phyloP scores from a whole-genome alignment of 2,329 filamentous ascomycete species.

The Aureobasidium mangrovei region DNA sequence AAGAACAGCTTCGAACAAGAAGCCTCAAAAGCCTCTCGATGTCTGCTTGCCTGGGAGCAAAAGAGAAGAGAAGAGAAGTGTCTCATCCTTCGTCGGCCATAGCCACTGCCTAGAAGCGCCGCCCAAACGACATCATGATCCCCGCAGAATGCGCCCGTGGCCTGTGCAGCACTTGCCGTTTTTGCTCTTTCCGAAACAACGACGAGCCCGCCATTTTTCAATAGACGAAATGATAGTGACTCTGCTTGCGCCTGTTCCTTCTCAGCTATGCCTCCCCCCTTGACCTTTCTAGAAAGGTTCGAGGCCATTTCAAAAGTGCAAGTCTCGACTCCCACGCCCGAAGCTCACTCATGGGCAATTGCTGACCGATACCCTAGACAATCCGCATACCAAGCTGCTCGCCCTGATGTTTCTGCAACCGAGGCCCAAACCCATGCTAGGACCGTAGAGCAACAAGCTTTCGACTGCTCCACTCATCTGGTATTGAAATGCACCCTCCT shows the following conservation, averaged over 20 bases:
- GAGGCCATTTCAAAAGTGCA: conserved; percentile 11
- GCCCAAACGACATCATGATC: conserved; percentile 6
- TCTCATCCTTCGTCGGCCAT: neutral
- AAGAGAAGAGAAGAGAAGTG: neutral
- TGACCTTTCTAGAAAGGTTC: conserved; percentile 14
- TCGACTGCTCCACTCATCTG: neutral
- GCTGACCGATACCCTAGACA: conserved; percentile 5
- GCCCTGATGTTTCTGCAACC: neutral
- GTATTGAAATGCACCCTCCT: neutral
- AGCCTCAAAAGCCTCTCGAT: no score
- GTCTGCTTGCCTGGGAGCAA: no score
- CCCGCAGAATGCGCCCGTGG: neutral
- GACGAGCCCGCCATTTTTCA: neutral
- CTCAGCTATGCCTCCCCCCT: neutral
- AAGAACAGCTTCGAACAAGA: no score
- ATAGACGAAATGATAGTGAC: neutral
- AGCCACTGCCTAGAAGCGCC: neutral
- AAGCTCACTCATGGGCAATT: neutral
- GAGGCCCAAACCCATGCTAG: conserved; percentile 10
- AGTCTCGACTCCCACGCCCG: neutral
- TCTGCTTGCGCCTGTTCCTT: neutral
- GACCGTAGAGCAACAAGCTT: conserved; percentile 2
- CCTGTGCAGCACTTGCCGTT: neutral
- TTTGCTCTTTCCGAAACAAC: neutral
- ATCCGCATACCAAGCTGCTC: neutral